Percentiles rank a stretch among this genome's conserved stretches.
These are phyloP conservation scores for Beauveria caledonica DNA, from an alignment of 2,329 filamentous ascomycete genomes.

Conservation along the genomic window DNA sequence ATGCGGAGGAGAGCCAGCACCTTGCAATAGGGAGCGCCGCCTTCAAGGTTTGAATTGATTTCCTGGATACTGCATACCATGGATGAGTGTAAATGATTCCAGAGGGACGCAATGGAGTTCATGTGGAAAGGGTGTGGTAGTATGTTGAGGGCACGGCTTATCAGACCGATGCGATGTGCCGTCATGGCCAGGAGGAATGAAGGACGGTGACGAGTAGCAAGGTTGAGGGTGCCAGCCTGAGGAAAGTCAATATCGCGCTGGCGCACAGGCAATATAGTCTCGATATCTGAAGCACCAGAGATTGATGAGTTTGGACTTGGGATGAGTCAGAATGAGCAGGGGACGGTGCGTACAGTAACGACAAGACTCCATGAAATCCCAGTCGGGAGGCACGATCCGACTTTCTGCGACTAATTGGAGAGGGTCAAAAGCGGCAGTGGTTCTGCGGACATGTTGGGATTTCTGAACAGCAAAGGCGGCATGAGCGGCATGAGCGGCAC, in stretches of 20 bases:
- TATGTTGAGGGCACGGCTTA: neutral
- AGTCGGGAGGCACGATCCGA: neutral
- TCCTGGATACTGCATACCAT: neutral
- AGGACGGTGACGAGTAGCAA: neutral
- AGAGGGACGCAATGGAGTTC: neutral
- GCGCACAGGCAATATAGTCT: neutral
- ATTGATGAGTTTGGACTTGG: neutral
- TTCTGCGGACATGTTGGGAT: neutral
- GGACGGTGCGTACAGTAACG: neutral
- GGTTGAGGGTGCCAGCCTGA: neutral
- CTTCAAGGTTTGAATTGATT: neutral
- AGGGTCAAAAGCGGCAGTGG: neutral
- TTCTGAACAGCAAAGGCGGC: neutral
- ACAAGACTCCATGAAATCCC: slow-evolving; percentile 2
- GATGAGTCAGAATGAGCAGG: neutral
- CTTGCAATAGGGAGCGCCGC: neutral
- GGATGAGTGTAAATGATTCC: neutral
- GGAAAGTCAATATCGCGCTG: neutral
- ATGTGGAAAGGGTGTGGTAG: neutral
- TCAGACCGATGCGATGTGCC: neutral
- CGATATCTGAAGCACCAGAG: neutral
- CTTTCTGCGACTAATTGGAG: neutral
- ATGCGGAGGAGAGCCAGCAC: slow-evolving; percentile 2
- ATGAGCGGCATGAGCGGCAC: too few relatives aligned
- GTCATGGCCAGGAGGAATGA: slow-evolving; percentile 1